A percentile compares a stretch with the other conserved stretches of the same genome.
These are phyloP conservation scores for Sindora glabra DNA, from an alignment of 306 rosid species.

Conservation along the genomic window DNA sequence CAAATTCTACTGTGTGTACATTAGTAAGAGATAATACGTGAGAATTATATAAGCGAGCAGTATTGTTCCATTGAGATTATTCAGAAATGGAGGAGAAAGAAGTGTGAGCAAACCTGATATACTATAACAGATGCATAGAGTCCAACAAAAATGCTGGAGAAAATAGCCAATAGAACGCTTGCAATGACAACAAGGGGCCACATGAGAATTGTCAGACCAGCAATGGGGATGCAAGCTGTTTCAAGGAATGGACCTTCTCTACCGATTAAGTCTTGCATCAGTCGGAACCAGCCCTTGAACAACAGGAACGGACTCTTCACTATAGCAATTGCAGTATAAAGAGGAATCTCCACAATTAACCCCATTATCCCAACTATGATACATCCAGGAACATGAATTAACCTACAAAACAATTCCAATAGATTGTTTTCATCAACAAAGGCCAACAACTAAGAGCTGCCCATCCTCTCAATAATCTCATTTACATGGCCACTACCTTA, in stretches of 20 bases:
- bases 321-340: conserved; percentile 58
- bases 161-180: conserved; percentile 48
- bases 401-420: conserved; percentile 36
- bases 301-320: conserved; percentile 69
- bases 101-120: conserved; percentile 52
- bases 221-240: conserved; percentile 79
- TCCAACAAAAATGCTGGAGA: conserved; percentile 67
- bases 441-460: not conserved
- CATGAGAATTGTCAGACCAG: conserved; percentile 74
- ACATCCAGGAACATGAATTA: conserved; percentile 72
- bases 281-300: conserved; percentile 74
- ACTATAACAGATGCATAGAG: conserved; percentile 66
- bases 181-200: conserved; percentile 83
- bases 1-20: too few relatives aligned
- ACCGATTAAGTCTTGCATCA: conserved; percentile 58
- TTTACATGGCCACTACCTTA: conserved; percentile 35
- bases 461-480: not conserved
- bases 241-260: conserved; percentile 93
- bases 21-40: too few relatives aligned
- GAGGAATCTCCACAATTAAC: conserved; percentile 53
- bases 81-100: not conserved
- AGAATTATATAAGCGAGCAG: too few relatives aligned
- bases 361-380: conserved; percentile 55
- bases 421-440: not conserved
- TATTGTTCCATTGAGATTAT: too few relatives aligned